A percentile compares a stretch with the other conserved stretches of the same genome.
Conservation (phyloP, 1,284 basidiomycete genomes). For the Veloboletus limbatus region DNA sequence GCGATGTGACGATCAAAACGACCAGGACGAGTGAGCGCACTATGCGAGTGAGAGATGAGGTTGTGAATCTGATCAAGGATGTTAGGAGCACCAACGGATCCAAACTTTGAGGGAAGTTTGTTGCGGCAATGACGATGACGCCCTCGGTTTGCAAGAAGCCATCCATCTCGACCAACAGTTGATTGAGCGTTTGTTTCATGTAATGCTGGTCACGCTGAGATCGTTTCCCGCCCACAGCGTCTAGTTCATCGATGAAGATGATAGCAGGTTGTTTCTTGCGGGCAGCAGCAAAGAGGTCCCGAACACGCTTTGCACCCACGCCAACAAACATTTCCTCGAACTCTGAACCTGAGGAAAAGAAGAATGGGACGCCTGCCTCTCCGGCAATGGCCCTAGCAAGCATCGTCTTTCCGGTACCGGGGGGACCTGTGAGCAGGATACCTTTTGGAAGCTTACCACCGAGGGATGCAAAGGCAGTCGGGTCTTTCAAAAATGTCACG, state of each 20-base stretch:
- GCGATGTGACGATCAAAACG: constrained; percentile 90
- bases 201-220: constrained; percentile 85
- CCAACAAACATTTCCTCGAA: constrained; percentile 99
- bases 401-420: constrained; percentile 96
- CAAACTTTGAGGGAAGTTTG: constrained; percentile 91
- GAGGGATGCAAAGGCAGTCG: constrained; percentile 81
- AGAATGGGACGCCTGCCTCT: constrained; percentile 93
- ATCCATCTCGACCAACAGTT: constrained; percentile 93
- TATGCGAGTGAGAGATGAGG: constrained; percentile 35
- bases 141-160: constrained; percentile 91
- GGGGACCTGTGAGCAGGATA: constrained; percentile 84
- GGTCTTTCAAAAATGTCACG: constrained; percentile 91
- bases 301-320: constrained; percentile 93
- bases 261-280: constrained; percentile 94
- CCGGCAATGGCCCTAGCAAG: constrained; percentile 95
- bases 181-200: constrained; percentile 91
- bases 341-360: constrained; percentile 87
- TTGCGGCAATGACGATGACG: constrained; percentile 91
- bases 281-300: constrained; percentile 94
- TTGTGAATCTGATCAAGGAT: constrained; percentile 2
- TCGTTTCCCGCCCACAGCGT: constrained; percentile 92
- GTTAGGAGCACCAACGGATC: constrained; percentile 62
- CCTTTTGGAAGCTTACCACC: constrained; percentile 93
- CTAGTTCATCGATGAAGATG: constrained; percentile 93
- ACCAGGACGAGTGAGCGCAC: constrained; percentile 89